A percentile compares a stretch with the other conserved stretches of the same genome.
phyloP scores from a whole-genome alignment of 176 grass and related monocot species.

The Saccharum officinarum region DNA sequence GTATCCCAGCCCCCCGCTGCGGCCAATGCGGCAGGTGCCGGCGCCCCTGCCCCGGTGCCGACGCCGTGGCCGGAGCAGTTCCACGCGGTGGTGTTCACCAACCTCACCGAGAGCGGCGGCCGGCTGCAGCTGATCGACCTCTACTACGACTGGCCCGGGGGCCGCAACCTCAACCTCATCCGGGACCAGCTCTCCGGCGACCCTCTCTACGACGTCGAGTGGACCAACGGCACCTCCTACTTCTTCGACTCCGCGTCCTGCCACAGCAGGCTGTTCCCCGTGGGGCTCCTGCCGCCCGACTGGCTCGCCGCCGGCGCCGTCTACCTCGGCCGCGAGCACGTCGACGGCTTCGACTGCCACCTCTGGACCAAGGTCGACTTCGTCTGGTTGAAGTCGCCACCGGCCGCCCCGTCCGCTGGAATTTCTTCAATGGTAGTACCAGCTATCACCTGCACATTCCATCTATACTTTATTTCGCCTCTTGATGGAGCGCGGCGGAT shows the following conservation, averaged over 20 bases:
- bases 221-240: constrained; percentile 81
- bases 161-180: constrained; percentile 80
- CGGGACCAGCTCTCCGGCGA: constrained; percentile 52
- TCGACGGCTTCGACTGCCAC: constrained; percentile 70
- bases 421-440: constrained; percentile 61
- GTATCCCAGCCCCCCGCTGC: neutral
- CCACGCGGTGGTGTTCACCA: constrained; percentile 64
- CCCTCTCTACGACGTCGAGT: constrained; percentile 71
- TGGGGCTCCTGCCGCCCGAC: constrained; percentile 53
- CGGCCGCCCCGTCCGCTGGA: constrained; percentile 80
- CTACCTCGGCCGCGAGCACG: constrained; percentile 62
- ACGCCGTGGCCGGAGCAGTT: constrained; percentile 77
- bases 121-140: constrained; percentile 65
- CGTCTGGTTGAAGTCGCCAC: constrained; percentile 77
- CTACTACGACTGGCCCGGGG: constrained; percentile 75
- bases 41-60: neutral
- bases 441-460: neutral
- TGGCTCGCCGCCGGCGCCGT: constrained; percentile 54
- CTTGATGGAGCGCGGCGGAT: neutral
- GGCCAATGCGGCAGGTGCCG: neutral
- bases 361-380: constrained; percentile 77
- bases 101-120: constrained; percentile 52
- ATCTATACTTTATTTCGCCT: neutral
- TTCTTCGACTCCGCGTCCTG: constrained; percentile 42
- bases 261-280: constrained; percentile 53